phyloP scores from a whole-genome alignment of 257 asterid species.

The Nicotiana tomentosiformis region DNA sequence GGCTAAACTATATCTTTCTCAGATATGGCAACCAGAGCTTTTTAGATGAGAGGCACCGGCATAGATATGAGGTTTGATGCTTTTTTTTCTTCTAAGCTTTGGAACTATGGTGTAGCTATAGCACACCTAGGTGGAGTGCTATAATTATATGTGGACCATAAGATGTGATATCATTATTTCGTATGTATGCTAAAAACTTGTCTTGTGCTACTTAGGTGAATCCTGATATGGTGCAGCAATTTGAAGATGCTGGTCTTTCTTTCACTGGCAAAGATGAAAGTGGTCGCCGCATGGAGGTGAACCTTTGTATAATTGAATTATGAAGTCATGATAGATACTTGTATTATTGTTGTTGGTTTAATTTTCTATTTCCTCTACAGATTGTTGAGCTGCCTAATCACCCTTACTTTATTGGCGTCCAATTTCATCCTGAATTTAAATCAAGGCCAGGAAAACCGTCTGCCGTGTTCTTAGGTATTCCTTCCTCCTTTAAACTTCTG shows the following conservation, averaged over 20 bases:
- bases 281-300: conserved; percentile 77
- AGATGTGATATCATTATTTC: not conserved
- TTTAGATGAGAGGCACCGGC: conserved; percentile 30
- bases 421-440: conserved; percentile 74
- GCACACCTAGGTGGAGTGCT: not conserved
- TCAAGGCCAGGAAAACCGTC: conserved; percentile 79
- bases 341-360: not conserved
- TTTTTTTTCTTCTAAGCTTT: not conserved
- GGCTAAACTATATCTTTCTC: conserved; percentile 1
- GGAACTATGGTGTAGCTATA: not conserved
- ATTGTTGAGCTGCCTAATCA: conserved; percentile 61
- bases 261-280: conserved; percentile 72
- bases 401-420: conserved; percentile 69
- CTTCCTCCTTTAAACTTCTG: not conserved
- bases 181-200: not conserved
- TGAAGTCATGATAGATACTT: not conserved
- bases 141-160: not conserved
- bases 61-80: conserved; percentile 26
- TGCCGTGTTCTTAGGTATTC: conserved; percentile 55
- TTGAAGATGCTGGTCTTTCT: conserved; percentile 66
- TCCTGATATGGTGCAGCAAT: conserved; percentile 62
- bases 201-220: conserved; percentile 40
- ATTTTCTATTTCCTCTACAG: conserved; percentile 25
- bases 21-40: conserved; percentile 20
- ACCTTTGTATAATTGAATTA: not conserved